These are phyloP conservation scores for Trypanosoma mega DNA, from an alignment of 208 protist genomes.

Conservation along the genomic window DNA sequence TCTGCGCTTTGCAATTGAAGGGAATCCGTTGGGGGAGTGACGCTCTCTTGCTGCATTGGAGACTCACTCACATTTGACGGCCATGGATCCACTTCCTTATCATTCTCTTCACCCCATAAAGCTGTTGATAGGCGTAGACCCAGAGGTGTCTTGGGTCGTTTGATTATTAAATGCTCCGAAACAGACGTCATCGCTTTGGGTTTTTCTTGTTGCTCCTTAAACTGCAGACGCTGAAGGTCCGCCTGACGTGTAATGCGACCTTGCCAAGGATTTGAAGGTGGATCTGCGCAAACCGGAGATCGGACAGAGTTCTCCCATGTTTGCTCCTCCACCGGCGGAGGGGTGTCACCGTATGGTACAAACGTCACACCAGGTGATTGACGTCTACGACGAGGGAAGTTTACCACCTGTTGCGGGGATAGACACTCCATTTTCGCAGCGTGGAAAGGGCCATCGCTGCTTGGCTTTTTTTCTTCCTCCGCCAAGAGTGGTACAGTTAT, in stretches of 20 bases:
- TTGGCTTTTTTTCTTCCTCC: no score
- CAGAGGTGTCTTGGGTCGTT: conserved; percentile 6
- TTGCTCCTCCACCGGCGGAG: no score
- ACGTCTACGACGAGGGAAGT: neutral
- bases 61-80: no score
- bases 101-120: no score
- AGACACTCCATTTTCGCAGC: neutral
- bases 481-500: no score
- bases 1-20: neutral
- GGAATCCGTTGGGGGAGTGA: neutral
- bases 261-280: neutral
- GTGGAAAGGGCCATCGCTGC: no score
- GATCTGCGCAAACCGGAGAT: neutral
- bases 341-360: conserved; percentile 1
- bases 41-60: neutral
- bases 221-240: neutral
- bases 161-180: neutral
- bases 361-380: conserved; percentile 12
- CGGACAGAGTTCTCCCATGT: no score
- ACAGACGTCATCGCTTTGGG: neutral
- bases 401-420: neutral
- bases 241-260: conserved; percentile 5
- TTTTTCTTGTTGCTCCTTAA: conserved; percentile 1
- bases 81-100: no score
- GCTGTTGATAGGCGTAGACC: neutral